Conservation (phyloP, 345 rosid species). For the Murraya koenigii region DNA sequence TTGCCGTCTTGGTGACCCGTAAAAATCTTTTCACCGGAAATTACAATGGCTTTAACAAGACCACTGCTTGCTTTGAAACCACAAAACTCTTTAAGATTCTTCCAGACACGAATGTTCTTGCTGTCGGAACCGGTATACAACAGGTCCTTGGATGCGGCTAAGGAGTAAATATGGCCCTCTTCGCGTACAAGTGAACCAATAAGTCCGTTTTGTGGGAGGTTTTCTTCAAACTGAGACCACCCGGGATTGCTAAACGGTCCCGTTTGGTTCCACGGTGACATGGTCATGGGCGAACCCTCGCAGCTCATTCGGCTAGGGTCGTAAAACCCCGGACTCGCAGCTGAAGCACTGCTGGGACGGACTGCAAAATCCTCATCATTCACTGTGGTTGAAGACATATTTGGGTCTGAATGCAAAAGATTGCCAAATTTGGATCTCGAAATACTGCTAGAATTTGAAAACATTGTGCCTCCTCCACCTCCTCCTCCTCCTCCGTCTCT, state of each 20-base stretch:
- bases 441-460: slow-evolving; percentile 20
- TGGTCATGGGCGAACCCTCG: slow-evolving; percentile 88
- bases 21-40: slow-evolving; percentile 75
- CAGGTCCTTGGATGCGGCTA: slow-evolving; percentile 79
- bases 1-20: slow-evolving; percentile 97
- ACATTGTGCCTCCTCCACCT: slow-evolving; percentile 19
- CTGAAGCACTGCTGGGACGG: slow-evolving; percentile 81
- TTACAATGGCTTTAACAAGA: slow-evolving; percentile 81
- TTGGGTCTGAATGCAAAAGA: slow-evolving; percentile 45
- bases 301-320: slow-evolving; percentile 65
- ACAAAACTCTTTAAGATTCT: slow-evolving; percentile 76
- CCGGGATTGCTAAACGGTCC: slow-evolving; percentile 43
- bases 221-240: slow-evolving; percentile 49
- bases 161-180: slow-evolving; percentile 92
- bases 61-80: slow-evolving; percentile 94
- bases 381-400: slow-evolving; percentile 31
- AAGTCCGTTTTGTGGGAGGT: slow-evolving; percentile 52
- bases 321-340: slow-evolving; percentile 37
- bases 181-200: slow-evolving; percentile 88
- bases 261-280: slow-evolving; percentile 97
- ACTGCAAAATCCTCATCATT: slow-evolving; percentile 42
- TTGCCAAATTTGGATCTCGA: slow-evolving; percentile 32
- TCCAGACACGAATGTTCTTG: slow-evolving; percentile 97
- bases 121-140: slow-evolving; percentile 95
- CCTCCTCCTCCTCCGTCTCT: slow-evolving; percentile 21